A percentile compares a stretch with the other conserved stretches of the same genome.
phyloP scores from a whole-genome alignment of 805 yeast genomes.

The Metschnikowia similis region DNA sequence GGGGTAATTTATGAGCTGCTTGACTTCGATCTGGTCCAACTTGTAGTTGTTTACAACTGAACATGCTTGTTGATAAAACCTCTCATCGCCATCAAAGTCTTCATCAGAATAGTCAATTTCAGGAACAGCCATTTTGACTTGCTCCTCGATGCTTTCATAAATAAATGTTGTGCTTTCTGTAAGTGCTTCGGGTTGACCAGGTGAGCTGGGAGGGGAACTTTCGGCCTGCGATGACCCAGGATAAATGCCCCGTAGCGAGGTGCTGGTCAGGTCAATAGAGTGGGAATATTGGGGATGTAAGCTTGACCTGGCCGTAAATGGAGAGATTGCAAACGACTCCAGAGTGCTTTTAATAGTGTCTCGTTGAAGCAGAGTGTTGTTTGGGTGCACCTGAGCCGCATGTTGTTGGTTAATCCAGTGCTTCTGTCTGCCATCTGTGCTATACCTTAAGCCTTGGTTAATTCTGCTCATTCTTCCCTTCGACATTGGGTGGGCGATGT shows the following conservation, averaged over 20 bases:
- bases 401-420: slow-evolving; percentile 61
- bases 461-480: slow-evolving; percentile 62
- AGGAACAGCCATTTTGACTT: slow-evolving; percentile 15
- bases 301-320: slow-evolving; percentile 1
- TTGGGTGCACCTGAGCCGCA: slow-evolving; percentile 7
- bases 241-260: slow-evolving; percentile 31
- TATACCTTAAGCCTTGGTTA: slow-evolving; percentile 78
- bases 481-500: slow-evolving; percentile 65
- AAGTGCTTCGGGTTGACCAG: slow-evolving; percentile 3
- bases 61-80: slow-evolving; percentile 28
- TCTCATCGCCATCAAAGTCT: slow-evolving; percentile 36
- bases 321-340: slow-evolving; percentile 21
- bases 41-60: slow-evolving; percentile 20
- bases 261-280: slow-evolving; percentile 27
- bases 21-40: slow-evolving; percentile 29
- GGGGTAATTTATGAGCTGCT: slow-evolving; percentile 37
- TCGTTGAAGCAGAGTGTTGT: not conserved
- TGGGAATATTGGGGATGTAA: slow-evolving; percentile 18
- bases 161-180: not conserved
- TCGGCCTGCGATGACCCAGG: slow-evolving; percentile 24
- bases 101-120: slow-evolving; percentile 31
- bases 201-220: slow-evolving; percentile 21
- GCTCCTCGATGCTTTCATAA: slow-evolving; percentile 19
- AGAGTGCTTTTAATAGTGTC: slow-evolving; percentile 24
- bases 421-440: slow-evolving; percentile 70